Base-by-base conservation (phyloP, 2,329 filamentous ascomycete species). In the Tolypocladium ovalisporum region DNA sequence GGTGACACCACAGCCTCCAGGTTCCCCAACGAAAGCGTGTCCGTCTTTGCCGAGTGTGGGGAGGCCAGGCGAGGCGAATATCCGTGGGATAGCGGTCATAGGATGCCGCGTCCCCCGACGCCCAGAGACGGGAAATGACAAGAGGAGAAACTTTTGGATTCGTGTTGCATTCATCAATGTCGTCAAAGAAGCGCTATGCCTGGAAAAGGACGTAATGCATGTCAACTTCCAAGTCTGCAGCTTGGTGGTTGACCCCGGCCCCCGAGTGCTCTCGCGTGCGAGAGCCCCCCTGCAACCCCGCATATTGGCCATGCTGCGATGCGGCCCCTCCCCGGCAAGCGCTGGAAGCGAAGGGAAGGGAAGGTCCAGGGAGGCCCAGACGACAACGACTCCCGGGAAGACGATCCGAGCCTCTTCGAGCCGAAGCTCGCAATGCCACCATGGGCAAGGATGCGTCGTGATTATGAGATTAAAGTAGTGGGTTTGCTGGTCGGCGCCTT, bases 261-360 rank as follows among this genome's bases (percentile, higher is more conserved):
- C 27, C 15, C 32, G 24, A 4, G 32, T 10, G 44, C 7, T 34
- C 51, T 36, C 19, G 51, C 51, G 27, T 7, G 27, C 44, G 15
- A 13, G 29, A 13, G 29, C 36, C 54, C 32, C 59, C 59, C 59
- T 59, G 59, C 40, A 57, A 57, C 59, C 59, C 55, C 59, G 55
- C 59, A 60, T 57, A 35, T 52, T 56, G 47, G 32, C 29, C 49
- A 34, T 51, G 54, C 54, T 22, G 19, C n/a, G 37, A 29, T 42
- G 24, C 36, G 36, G 19, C 37, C 53, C 53, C 36, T 54, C 37
- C 53, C 53, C 36, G 42, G 60, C 56, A 49, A 29, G 27, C 27
- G 44, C 44, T 49, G 27, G 8, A 34, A 9, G 29, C 47, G 6
- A 17, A 34, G 47, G 19, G 17, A 3, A n/a, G 9, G 44, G 44